Percentiles rank a stretch among this genome's conserved stretches.
Conservation (phyloP, 179 eudicot genomes). For the Beta corolliflora region DNA sequence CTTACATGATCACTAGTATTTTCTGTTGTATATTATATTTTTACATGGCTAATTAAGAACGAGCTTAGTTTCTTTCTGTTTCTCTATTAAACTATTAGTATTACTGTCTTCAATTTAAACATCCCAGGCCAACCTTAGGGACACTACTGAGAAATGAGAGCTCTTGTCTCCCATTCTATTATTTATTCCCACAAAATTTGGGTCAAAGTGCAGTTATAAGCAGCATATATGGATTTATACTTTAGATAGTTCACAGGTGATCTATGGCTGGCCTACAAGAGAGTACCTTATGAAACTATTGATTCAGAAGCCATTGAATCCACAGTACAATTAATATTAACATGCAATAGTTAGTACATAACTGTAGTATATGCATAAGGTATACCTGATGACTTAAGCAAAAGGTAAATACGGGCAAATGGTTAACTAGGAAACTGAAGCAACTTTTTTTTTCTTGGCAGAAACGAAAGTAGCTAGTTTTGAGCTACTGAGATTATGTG, state of each 20-base stretch:
- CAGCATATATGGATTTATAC: neutral
- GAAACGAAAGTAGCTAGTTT: too few species aligned
- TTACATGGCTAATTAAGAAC: too few species aligned
- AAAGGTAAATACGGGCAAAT: too few species aligned
- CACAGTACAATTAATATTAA: neutral
- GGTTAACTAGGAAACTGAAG: too few species aligned
- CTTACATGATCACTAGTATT: too few species aligned
- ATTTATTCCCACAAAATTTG: conserved; percentile 4
- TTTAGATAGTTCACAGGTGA: neutral
- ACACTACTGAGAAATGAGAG: neutral
- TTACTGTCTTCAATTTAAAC: neutral
- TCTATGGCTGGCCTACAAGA: conserved; percentile 8
- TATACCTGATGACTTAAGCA: too few species aligned
- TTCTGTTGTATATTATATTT: too few species aligned
- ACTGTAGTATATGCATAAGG: too few species aligned
- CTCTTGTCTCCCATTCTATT: neutral
- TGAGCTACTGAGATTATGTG: too few species aligned
- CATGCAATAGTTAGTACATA: too few species aligned
- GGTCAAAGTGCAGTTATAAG: conserved; percentile 6
- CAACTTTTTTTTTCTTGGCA: too few species aligned
- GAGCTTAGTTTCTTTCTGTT: neutral
- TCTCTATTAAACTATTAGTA: neutral
- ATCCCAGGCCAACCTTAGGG: neutral
- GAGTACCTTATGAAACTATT: neutral
- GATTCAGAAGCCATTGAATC: neutral